Evolutionary conservation across 768 basidiomycete genomes (phyloP).

Genomic region (Coprinellus micaceus): DNA sequence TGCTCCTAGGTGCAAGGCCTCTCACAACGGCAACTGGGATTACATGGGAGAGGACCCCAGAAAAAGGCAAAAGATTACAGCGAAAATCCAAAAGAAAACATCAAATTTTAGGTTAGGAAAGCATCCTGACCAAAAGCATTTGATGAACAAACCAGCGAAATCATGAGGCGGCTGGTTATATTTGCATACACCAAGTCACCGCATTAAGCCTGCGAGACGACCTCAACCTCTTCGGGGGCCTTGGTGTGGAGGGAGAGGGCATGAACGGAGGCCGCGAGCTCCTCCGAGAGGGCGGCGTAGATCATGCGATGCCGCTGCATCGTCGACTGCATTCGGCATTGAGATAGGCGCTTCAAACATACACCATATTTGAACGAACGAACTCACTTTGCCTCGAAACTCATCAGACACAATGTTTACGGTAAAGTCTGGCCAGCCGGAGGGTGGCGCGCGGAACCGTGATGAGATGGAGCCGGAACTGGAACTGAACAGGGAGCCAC

Average conservation of each 20-base stretch:
- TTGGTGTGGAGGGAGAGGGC: constrained; percentile 73
- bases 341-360: constrained; percentile 1
- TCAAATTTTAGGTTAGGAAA: constrained; percentile 6
- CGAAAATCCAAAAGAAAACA: neutral
- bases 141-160: neutral
- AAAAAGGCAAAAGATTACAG: constrained; percentile 1
- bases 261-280: constrained; percentile 69
- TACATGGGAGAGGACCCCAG: constrained; percentile 3
- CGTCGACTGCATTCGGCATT: constrained; percentile 44
- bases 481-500: constrained; percentile 26
- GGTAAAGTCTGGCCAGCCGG: constrained; percentile 58
- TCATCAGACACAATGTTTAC: constrained; percentile 67
- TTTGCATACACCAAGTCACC: neutral
- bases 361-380: neutral
- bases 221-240: constrained; percentile 50
- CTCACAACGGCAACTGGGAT: constrained; percentile 1
- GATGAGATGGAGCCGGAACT: constrained; percentile 12
- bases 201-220: constrained; percentile 1
- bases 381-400: constrained; percentile 69
- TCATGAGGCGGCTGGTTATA: neutral
- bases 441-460: neutral
- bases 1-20: neutral
- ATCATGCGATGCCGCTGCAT: constrained; percentile 83
- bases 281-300: constrained; percentile 66
- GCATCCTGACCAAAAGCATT: constrained; percentile 6